Evolutionary conservation across 257 asterid species (phyloP), one percentile per base, ranked within the genome.

Genomic region (Scutellaria minor): DNA sequence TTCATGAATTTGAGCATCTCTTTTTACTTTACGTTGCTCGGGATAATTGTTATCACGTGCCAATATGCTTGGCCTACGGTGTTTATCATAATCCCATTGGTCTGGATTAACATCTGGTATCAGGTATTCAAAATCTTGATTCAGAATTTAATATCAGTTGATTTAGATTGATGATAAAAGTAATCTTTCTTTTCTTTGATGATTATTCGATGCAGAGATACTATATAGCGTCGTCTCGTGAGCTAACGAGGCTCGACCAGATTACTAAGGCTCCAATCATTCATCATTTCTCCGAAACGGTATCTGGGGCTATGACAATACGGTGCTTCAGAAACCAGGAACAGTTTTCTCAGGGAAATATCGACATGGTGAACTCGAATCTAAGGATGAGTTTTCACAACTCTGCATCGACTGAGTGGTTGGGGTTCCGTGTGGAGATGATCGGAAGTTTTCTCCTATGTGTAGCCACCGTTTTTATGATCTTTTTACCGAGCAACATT

Each of bases 401-500:
- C 77, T 79, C 60, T 70, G 94, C 82, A 45, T 81, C 91, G 2
- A 91, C 80, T 31, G 97, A 87, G 84, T 91, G 97, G 97, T 31
- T 89, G 54, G 91, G 96, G 22, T 88, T 89, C 55, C 97, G 96
- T 22, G 78, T 87, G 72, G 97, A 91, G 82, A 70, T 89, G 71
- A 39, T 91, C 6, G 96, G 96, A n/a, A 74, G 87, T 56, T 66
- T 86, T 12, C 55, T 89, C 57, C 82, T 89, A 1, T 87, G 96
- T 46, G 7, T 79, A 9, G 72, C 95, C 60, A 73, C 87, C 1
- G 8, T 75, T 45, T 87, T 86, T 73, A 68, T 89, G 85, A 65
- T 89, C 66, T 14, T 84, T 64, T 70, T 91, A 68, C 97, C 97
- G 1, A 83, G 83, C 56, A 76, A 55, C 74, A 52, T 87, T 14